Evolutionary conservation across 495 filamentous ascomycete genomes (phyloP), one percentile per base, ranked within the genome.

Genomic region (Parachaetomium inaequale): DNA sequence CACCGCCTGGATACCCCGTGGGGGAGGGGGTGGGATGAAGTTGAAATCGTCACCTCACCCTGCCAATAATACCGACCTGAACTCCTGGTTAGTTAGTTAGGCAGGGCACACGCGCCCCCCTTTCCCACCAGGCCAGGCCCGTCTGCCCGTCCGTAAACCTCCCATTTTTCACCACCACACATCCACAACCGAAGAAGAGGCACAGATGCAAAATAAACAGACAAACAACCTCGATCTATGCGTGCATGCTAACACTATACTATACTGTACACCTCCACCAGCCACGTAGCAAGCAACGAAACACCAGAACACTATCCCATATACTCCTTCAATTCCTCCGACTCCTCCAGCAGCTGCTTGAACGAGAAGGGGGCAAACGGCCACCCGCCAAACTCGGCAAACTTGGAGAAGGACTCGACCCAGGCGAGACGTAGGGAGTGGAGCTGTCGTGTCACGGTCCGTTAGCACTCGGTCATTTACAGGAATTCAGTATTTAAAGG

Each of bases 391-490:
- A 96, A 96, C 72, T 97, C 88, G 79, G 97, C 96, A 80, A 97
- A 96, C 78, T 98, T 98, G 78, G 91, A 94, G 86, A 98, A 97
- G n/a, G 94, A 92, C 74, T 99, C 94, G 61, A 99, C 94, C 94
- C 94, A 99, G 70, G 97, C 95, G 61, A 99, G 83, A 80, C 94
- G 85, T 66, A 99, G 81, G 62, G 89, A 92, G 76, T 98, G 95
- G 79, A 96, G 83, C 77, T 78, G 29, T 29, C 7, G 21, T 63
- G 29, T n/a, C 1, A 42, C 12, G 40, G 3, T 1, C 32, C 1
- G 15, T 59, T 29, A 50, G 31, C 32, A 11, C 19, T 11, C 23
- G 32, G 25, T 5, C 15, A 32, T 7, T 14, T 10, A 34, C 32
- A 34, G 11, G 23, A 15, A 42, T 14, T 25, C 19, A 40, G 5